phyloP scores from a whole-genome alignment of 2,329 filamentous ascomycete genomes.

The Chalaropsis thielavioides region DNA sequence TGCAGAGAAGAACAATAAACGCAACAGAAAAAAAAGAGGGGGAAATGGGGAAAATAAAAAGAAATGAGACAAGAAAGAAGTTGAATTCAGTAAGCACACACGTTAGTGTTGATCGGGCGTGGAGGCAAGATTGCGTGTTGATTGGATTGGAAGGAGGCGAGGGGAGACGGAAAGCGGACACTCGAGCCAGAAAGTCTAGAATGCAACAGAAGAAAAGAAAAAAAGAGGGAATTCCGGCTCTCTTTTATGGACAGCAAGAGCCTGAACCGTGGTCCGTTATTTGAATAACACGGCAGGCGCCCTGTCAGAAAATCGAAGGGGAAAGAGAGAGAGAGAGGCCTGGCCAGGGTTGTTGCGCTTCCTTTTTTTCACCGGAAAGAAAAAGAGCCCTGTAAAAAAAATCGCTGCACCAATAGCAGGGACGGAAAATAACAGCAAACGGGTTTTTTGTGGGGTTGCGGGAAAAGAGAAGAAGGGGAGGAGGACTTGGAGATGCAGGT shows the following conservation, averaged over 20 bases:
- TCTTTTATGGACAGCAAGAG: conserved; percentile 7
- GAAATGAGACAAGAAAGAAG: conserved; percentile 2
- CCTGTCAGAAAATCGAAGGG: conserved; percentile 6
- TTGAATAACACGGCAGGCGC: background rate
- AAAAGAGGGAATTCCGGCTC: background rate
- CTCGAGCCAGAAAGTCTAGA: background rate
- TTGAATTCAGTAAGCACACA: background rate
- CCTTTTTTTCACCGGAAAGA: background rate
- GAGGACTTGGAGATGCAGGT: background rate
- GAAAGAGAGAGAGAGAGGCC: background rate
- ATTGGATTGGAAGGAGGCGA: background rate
- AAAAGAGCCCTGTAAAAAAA: background rate
- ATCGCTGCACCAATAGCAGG: background rate
- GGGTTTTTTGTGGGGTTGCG: background rate
- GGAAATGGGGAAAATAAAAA: background rate
- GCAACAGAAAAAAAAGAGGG: background rate
- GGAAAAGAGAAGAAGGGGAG: background rate
- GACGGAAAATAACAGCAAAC: background rate
- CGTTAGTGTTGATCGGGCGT: background rate
- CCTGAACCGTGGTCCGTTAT: background rate
- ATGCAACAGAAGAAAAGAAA: conserved; percentile 6
- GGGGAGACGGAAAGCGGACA: background rate
- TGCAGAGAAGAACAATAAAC: background rate
- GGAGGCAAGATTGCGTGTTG: background rate
- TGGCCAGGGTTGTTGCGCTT: background rate